Evolutionary conservation across 2,329 filamentous ascomycete genomes (phyloP).

Genomic region (Aspergillus bombycis): DNA sequence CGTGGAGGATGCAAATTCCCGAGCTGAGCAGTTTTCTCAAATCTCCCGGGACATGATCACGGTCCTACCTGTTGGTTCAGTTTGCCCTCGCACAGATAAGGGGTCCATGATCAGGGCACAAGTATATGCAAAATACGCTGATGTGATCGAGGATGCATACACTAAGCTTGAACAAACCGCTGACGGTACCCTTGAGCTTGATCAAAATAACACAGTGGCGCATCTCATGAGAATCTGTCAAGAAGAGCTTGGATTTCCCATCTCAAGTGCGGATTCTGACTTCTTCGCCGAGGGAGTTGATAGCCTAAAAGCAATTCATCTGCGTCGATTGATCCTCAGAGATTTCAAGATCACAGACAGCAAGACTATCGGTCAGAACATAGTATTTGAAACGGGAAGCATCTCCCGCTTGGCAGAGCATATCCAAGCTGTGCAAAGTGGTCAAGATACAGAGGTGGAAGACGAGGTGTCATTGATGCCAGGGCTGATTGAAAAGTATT

Average conservation of each 20-base stretch:
- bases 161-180: slow-evolving; percentile 20
- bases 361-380: slow-evolving; percentile 39
- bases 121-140: slow-evolving; percentile 50
- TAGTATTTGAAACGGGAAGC: slow-evolving; percentile 49
- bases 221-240: slow-evolving; percentile 35
- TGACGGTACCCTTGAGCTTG: slow-evolving; percentile 34
- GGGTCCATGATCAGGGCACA: slow-evolving; percentile 56
- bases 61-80: slow-evolving; percentile 35
- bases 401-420: slow-evolving; percentile 39
- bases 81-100: slow-evolving; percentile 58
- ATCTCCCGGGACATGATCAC: slow-evolving; percentile 48
- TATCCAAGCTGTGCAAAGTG: slow-evolving; percentile 36
- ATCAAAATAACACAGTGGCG: slow-evolving; percentile 34
- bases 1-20: slow-evolving; percentile 43
- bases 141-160: slow-evolving; percentile 46
- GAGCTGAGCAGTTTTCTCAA: slow-evolving; percentile 49
- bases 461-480: slow-evolving; percentile 41
- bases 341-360: slow-evolving; percentile 40
- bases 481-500: slow-evolving; percentile 51
- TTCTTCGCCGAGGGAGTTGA: slow-evolving; percentile 53
- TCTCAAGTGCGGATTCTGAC: slow-evolving; percentile 38
- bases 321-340: slow-evolving; percentile 46
- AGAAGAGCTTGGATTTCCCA: slow-evolving; percentile 36
- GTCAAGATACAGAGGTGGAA: slow-evolving; percentile 14
- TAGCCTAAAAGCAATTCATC: slow-evolving; percentile 52